Conservation (phyloP, 2,329 filamentous ascomycete genomes). For the Claviceps sp. region DNA sequence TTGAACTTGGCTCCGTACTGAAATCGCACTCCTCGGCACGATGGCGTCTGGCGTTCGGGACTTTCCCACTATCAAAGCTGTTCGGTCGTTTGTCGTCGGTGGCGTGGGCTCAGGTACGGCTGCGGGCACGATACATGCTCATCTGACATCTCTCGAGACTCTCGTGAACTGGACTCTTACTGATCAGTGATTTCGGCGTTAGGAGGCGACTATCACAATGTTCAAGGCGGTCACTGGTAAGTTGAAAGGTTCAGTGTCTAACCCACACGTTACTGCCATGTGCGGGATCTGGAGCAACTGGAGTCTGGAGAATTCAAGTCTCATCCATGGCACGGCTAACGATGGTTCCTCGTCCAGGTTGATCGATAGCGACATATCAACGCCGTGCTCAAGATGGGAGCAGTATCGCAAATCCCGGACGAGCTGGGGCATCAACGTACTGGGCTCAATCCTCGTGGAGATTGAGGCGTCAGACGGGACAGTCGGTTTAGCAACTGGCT, state of each 20-base stretch:
- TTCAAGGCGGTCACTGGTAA: conserved; percentile 59
- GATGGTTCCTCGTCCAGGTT: conserved; percentile 44
- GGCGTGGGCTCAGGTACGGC: conserved; percentile 20
- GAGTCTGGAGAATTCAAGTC: too few species aligned
- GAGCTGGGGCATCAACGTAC: conserved; percentile 89
- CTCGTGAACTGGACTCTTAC: not conserved
- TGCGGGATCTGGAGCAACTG: too few species aligned
- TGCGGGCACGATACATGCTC: not conserved
- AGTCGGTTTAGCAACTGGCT: conserved; percentile 88
- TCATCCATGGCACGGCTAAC: not conserved
- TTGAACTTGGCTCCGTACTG: not conserved
- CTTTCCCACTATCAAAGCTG: conserved; percentile 64
- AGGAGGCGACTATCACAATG: conserved; percentile 87
- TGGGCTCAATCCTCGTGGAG: conserved; percentile 85
- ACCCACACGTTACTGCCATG: too few species aligned
- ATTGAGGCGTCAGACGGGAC: conserved; percentile 81
- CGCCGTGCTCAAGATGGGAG: conserved; percentile 81
- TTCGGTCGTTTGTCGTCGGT: conserved; percentile 56
- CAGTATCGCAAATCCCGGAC: conserved; percentile 78
- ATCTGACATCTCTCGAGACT: too few species aligned
- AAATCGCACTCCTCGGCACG: not conserved
- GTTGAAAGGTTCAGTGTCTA: conserved; percentile 10
- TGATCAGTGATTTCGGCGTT: conserved; percentile 5
- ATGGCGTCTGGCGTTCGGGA: conserved; percentile 23
- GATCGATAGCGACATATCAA: conserved; percentile 84